These are phyloP conservation scores for Cladorrhinum sp. DNA, from an alignment of 2,329 filamentous ascomycete species.

Conservation along the genomic window DNA sequence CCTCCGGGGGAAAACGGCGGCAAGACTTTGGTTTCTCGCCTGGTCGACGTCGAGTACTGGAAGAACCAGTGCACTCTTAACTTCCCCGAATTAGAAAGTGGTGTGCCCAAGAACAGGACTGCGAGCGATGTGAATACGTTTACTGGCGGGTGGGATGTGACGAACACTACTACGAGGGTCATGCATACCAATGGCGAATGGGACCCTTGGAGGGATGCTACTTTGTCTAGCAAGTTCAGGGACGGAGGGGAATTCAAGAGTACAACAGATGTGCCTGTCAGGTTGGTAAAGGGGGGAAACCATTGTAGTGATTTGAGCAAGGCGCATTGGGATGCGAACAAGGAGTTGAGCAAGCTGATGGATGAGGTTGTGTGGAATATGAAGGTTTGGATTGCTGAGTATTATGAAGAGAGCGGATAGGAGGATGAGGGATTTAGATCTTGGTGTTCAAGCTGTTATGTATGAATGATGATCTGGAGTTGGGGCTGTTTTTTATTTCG, in stretches of 20 bases:
- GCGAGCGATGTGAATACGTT: slow-evolving; percentile 35
- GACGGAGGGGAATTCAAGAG: slow-evolving; percentile 30
- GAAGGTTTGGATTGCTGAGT: background rate
- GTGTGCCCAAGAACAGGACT: slow-evolving; percentile 20
- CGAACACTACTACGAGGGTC: slow-evolving; percentile 38
- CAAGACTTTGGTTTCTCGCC: background rate
- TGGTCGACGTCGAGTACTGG: background rate
- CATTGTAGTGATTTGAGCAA: background rate
- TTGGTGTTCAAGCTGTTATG: too few species aligned
- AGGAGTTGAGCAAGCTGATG: background rate
- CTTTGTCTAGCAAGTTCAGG: slow-evolving; percentile 36
- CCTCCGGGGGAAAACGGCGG: background rate
- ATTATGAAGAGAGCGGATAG: background rate
- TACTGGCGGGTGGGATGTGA: slow-evolving; percentile 41
- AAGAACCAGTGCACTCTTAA: background rate
- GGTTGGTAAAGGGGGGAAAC: background rate
- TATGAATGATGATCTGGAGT: too few species aligned
- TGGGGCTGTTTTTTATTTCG: too few species aligned
- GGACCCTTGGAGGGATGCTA: slow-evolving; percentile 42
- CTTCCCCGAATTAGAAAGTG: background rate
- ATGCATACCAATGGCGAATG: slow-evolving; percentile 41
- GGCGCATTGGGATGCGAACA: background rate
- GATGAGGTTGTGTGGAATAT: background rate
- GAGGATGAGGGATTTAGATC: background rate
- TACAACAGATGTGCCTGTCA: background rate